A percentile compares a stretch with the other conserved stretches of the same genome.
Evolutionary conservation across 164 flowering plant genomes (phyloP).

Genomic region (Euptelea pleiosperma): DNA sequence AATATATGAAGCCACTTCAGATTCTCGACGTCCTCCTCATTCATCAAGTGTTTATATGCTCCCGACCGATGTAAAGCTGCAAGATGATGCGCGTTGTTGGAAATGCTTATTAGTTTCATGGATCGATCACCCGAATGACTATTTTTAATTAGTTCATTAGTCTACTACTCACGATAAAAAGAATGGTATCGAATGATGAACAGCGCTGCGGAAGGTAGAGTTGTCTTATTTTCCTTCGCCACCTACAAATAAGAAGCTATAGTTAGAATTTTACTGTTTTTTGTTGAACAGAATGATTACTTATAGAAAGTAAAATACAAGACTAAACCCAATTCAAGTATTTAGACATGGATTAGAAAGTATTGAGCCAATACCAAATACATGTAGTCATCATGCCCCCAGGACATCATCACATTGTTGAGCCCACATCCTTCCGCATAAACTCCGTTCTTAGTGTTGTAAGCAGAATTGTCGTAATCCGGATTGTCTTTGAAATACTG

Average conservation of each 20-base stretch:
- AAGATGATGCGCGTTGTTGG: too few species aligned
- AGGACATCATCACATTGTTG: constrained; percentile 52
- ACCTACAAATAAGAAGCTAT: constrained; percentile 42
- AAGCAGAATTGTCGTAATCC: constrained; percentile 43
- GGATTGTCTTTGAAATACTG: constrained; percentile 60
- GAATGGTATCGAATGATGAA: constrained; percentile 66
- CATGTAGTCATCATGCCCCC: constrained; percentile 82
- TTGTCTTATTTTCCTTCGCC: constrained; percentile 57
- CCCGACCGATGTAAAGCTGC: constrained; percentile 55
- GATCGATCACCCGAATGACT: too few species aligned
- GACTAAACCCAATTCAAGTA: neutral
- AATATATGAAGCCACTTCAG: constrained; percentile 66
- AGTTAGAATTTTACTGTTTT: too few species aligned
- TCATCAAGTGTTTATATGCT: constrained; percentile 66
- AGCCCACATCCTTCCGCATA: constrained; percentile 62
- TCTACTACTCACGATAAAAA: constrained; percentile 48
- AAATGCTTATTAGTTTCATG: too few species aligned
- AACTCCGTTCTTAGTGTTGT: constrained; percentile 52
- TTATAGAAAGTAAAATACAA: too few species aligned
- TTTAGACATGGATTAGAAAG: too few species aligned
- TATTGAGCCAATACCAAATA: constrained; percentile 48
- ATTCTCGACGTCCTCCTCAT: constrained; percentile 61
- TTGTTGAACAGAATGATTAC: too few species aligned
- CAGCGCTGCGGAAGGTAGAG: constrained; percentile 56
- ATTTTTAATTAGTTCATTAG: too few species aligned